phyloP scores from a whole-genome alignment of 2,329 filamentous ascomycete species.

The Fonsecaea nubica region DNA sequence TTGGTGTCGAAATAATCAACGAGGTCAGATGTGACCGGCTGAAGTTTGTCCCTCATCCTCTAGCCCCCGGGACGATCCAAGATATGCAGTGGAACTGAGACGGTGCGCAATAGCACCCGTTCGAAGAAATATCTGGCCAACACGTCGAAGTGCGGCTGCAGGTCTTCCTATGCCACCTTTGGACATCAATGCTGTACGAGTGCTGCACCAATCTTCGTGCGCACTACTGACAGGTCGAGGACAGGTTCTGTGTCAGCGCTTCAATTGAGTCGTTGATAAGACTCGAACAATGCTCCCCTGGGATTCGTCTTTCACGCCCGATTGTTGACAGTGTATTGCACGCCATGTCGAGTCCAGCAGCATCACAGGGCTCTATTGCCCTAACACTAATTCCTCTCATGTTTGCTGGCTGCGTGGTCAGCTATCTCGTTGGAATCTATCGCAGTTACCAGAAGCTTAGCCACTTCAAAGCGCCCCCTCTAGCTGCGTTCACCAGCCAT shows the following conservation, averaged over 20 bases:
- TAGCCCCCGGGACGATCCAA: neutral
- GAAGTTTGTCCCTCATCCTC: neutral
- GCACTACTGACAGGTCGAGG: neutral
- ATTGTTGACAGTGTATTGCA: neutral
- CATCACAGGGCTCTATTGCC: neutral
- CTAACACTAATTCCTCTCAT: conserved; percentile 3
- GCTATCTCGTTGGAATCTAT: conserved; percentile 1
- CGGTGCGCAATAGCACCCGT: neutral
- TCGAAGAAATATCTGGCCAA: neutral
- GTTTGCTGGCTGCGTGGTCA: neutral
- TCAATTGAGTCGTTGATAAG: neutral
- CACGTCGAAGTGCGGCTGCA: neutral
- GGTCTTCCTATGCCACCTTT: neutral
- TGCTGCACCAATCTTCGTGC: neutral
- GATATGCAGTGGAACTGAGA: neutral
- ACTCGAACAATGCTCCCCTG: neutral
- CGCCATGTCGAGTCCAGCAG: neutral
- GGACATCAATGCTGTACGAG: neutral
- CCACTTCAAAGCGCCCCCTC: conserved; percentile 18
- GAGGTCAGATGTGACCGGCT: neutral
- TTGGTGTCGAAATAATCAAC: neutral
- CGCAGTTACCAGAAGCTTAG: conserved; percentile 9
- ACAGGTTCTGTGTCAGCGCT: neutral
- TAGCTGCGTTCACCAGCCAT: conserved; percentile 15
- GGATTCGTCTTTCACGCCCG: neutral